These are phyloP conservation scores for Mallotus nudiflorus DNA, from an alignment of 345 rosid species.

Conservation along the genomic window DNA sequence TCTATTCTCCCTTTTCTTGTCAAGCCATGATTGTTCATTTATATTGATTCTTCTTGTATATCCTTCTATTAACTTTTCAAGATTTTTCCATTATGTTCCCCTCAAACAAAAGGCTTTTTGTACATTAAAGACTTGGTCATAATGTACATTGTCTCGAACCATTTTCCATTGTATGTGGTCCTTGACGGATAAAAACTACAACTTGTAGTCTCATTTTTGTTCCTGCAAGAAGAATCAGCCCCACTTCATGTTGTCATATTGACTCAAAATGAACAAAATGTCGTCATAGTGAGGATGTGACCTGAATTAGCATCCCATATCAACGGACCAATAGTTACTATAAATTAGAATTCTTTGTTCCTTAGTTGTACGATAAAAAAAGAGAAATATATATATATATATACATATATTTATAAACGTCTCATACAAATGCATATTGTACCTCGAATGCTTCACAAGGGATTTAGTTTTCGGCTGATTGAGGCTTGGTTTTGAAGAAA, in stretches of 20 bases:
- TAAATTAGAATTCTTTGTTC: neutral
- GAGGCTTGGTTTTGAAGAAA: conserved; percentile 32
- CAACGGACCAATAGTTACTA: neutral
- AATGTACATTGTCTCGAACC: neutral
- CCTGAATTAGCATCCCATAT: neutral
- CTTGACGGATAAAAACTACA: neutral
- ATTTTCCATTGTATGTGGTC: neutral
- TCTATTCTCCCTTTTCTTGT: too few relatives aligned
- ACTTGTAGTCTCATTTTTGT: neutral
- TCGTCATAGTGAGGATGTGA: neutral
- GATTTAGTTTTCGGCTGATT: conserved; percentile 25
- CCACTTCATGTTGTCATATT: conserved; percentile 7
- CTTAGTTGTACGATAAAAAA: neutral
- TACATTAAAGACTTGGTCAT: neutral
- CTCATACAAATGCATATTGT: conserved; percentile 34
- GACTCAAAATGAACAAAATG: neutral
- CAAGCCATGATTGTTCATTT: too few relatives aligned
- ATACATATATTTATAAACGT: too few relatives aligned
- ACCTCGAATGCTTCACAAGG: conserved; percentile 24
- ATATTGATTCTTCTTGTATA: too few relatives aligned
- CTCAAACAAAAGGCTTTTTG: too few relatives aligned
- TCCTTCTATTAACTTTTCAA: too few relatives aligned
- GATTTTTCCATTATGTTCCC: too few relatives aligned
- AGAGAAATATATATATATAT: too few relatives aligned
- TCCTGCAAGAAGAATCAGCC: neutral